These are phyloP conservation scores for Lachancea dasiensis DNA, from an alignment of 805 yeast species.

Conservation along the genomic window DNA sequence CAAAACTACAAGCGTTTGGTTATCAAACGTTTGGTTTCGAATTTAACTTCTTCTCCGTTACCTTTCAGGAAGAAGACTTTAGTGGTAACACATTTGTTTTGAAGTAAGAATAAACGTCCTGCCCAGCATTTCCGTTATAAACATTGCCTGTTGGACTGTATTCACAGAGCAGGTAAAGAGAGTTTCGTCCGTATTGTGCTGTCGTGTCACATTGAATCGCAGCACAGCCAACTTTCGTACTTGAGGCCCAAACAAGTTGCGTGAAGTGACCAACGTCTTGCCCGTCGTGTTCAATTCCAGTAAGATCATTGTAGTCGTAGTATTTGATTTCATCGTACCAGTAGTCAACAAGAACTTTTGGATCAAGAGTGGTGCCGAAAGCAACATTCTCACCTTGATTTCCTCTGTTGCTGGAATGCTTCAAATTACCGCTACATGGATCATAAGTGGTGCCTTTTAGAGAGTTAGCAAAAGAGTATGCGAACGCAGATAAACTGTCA, in stretches of 20 bases:
- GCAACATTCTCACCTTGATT: constrained; percentile 74
- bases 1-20: too few relatives aligned
- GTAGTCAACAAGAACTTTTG: constrained; percentile 52
- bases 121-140: constrained; percentile 29
- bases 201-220: constrained; percentile 16
- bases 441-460: constrained; percentile 37
- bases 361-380: constrained; percentile 42
- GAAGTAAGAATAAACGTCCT: constrained; percentile 36
- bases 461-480: constrained; percentile 43
- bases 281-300: constrained; percentile 38
- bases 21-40: neutral
- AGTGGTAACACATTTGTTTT: constrained; percentile 41
- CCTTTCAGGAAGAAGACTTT: constrained; percentile 7
- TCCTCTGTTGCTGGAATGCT: constrained; percentile 45
- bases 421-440: constrained; percentile 55
- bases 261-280: constrained; percentile 65
- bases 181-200: constrained; percentile 15
- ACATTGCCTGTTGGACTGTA: constrained; percentile 53
- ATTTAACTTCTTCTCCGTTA: neutral
- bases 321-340: constrained; percentile 64
- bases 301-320: constrained; percentile 49
- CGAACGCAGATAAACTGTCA: constrained; percentile 40
- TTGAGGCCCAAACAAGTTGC: constrained; percentile 63
- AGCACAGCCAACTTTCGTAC: constrained; percentile 64
- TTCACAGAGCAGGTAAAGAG: constrained; percentile 65